These are phyloP conservation scores for Kuraishia hungarica DNA, from an alignment of 805 yeast species.

Conservation along the genomic window DNA sequence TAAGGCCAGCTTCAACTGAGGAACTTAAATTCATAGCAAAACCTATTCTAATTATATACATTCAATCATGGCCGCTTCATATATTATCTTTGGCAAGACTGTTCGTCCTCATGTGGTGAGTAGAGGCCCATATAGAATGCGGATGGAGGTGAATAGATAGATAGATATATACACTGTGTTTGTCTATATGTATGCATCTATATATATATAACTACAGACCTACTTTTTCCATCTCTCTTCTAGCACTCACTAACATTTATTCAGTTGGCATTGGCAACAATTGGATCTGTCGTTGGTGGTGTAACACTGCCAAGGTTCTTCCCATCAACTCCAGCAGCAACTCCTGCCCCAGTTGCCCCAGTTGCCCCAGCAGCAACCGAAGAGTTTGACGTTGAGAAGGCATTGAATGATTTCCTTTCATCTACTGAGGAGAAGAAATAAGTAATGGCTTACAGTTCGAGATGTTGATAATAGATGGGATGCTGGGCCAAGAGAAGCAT, in stretches of 20 bases:
- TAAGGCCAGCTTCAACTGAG: background rate
- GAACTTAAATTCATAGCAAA: too few relatives aligned
- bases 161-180: background rate
- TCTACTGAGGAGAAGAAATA: background rate
- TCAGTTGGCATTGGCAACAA: conserved; percentile 72
- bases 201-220: too few relatives aligned
- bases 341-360: conserved; percentile 1
- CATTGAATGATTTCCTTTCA: background rate
- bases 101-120: conserved; percentile 72
- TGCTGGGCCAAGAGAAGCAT: too few relatives aligned
- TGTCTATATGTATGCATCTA: too few relatives aligned
- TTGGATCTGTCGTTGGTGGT: conserved; percentile 54
- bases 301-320: conserved; percentile 37
- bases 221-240: too few relatives aligned
- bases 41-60: too few relatives aligned
- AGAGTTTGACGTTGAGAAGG: conserved; percentile 3
- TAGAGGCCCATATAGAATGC: too few relatives aligned
- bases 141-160: too few relatives aligned
- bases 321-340: background rate
- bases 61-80: conserved; percentile 65
- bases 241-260: background rate
- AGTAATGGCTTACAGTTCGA: background rate
- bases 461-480: too few relatives aligned
- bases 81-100: conserved; percentile 75
- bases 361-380: conserved; percentile 1